phyloP scores from a whole-genome alignment of 345 rosid species.

The Litchi chinensis region DNA sequence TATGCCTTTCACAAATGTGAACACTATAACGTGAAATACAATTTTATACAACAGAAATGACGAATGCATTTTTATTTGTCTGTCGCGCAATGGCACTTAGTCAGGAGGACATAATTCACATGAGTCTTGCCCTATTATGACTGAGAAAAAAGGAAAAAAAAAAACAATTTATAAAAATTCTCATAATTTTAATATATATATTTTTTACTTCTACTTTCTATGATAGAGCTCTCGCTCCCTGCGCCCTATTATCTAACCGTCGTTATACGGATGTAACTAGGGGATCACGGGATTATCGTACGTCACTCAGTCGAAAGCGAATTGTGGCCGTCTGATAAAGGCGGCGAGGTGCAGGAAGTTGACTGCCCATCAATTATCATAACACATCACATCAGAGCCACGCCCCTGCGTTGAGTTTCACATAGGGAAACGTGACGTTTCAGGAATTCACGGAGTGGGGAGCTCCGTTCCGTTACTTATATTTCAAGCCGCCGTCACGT shows the following conservation, averaged over 20 bases:
- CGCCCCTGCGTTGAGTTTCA: neutral
- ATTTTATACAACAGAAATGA: neutral
- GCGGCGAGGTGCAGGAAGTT: slow-evolving; percentile 20
- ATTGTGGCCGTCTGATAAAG: slow-evolving; percentile 29
- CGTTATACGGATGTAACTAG: neutral
- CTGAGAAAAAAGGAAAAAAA: too few relatives aligned
- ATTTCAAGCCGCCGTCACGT: slow-evolving; percentile 14
- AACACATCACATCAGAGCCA: slow-evolving; percentile 11
- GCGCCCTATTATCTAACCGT: neutral
- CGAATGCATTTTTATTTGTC: slow-evolving; percentile 1
- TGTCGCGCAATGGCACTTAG: neutral
- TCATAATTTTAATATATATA: too few relatives aligned
- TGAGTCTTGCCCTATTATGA: neutral
- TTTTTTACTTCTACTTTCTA: neutral
- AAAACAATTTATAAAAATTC: too few relatives aligned
- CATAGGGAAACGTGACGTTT: neutral
- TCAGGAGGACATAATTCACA: neutral
- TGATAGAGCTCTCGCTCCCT: too few relatives aligned
- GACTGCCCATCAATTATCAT: slow-evolving; percentile 21
- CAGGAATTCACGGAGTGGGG: neutral
- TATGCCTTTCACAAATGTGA: too few relatives aligned
- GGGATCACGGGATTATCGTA: slow-evolving; percentile 21
- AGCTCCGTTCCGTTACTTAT: slow-evolving; percentile 13
- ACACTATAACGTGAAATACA: neutral
- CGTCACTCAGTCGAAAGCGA: neutral